These are phyloP conservation scores for Hypoxylon sp. DNA, from an alignment of 2,329 filamentous ascomycete genomes.

Conservation along the genomic window DNA sequence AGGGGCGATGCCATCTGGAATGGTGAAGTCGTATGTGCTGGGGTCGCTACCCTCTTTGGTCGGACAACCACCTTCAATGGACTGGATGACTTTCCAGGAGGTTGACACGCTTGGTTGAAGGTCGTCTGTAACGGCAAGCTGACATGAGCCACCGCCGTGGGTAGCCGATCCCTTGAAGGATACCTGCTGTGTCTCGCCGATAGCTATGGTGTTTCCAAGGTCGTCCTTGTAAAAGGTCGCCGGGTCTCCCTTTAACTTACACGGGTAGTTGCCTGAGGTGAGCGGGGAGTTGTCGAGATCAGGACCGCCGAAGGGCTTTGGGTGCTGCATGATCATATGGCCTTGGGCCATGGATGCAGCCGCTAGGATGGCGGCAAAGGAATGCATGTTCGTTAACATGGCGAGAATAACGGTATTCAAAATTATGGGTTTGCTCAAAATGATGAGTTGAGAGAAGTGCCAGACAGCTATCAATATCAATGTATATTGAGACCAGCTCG, in stretches of 20 bases:
- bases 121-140: conserved; percentile 77
- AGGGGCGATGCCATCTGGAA: conserved; percentile 69
- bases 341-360: conserved; percentile 62
- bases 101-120: conserved; percentile 52
- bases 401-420: conserved; percentile 48
- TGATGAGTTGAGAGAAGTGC: conserved; percentile 12
- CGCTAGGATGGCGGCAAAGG: conserved; percentile 56
- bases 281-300: conserved; percentile 70
- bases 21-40: conserved; percentile 65
- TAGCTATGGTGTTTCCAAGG: conserved; percentile 56
- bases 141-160: conserved; percentile 80
- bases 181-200: conserved; percentile 60
- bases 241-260: conserved; percentile 62
- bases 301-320: conserved; percentile 63
- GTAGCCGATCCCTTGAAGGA: conserved; percentile 70
- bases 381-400: conserved; percentile 53
- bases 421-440: conserved; percentile 1
- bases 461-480: conserved; percentile 24
- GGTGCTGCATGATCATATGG: conserved; percentile 73
- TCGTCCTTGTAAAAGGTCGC: conserved; percentile 52
- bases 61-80: conserved; percentile 76
- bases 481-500: conserved; percentile 26
- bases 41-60: conserved; percentile 56
- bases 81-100: conserved; percentile 78
- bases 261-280: conserved; percentile 70